Conservation (phyloP, 2,329 filamentous ascomycete genomes). For the Sclerotinia borealis region DNA sequence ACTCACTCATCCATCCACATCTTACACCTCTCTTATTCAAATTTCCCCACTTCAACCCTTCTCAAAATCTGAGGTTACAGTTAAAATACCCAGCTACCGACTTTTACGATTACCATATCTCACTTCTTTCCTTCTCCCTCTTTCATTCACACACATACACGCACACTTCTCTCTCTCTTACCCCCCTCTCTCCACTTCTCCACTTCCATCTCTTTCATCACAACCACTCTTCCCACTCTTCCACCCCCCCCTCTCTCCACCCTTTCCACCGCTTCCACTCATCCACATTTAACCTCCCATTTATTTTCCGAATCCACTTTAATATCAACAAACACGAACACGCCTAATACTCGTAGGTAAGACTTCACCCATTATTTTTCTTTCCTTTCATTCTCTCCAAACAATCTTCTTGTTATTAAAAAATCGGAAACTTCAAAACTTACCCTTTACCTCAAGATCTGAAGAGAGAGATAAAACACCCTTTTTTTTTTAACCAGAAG, state of each 20-base stretch:
- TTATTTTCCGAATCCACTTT: not conserved
- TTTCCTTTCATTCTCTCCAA: not conserved
- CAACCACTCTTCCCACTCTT: not conserved
- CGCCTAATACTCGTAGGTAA: too few species aligned
- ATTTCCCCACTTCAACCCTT: not conserved
- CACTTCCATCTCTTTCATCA: not conserved
- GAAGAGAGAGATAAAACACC: too few species aligned
- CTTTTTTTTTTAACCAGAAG: too few species aligned
- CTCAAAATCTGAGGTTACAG: not conserved
- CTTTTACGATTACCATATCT: not conserved
- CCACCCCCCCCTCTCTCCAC: not conserved
- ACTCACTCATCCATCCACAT: not conserved
- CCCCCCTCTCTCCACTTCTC: not conserved
- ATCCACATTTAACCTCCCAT: too few species aligned
- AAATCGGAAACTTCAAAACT: not conserved
- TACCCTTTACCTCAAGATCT: too few species aligned
- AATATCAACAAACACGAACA: not conserved
- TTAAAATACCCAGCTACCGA: not conserved
- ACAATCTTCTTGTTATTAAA: not conserved
- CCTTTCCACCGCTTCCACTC: not conserved
- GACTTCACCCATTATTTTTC: not conserved
- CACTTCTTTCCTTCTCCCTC: not conserved
- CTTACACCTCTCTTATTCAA: not conserved
- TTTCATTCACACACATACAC: too few species aligned
- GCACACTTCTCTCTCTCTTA: not conserved